Evolutionary conservation across 2,329 filamentous ascomycete species (phyloP).

Genomic region (Gliomastix tumulicola): DNA sequence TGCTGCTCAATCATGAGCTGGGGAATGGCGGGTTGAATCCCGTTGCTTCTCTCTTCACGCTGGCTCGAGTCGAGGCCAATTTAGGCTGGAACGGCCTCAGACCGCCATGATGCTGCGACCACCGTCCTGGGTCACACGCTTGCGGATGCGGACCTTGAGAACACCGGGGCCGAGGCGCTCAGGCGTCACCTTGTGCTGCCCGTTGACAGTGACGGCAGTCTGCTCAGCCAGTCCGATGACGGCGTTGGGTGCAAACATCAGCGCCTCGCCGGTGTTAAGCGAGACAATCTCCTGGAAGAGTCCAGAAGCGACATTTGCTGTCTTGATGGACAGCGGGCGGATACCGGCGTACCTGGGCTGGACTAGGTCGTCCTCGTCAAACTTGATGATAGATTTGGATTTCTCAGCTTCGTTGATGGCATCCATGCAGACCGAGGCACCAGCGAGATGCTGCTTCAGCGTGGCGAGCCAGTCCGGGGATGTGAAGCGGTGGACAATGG

Average conservation of each 20-base stretch:
- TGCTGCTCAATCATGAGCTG: too few relatives aligned
- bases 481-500: slow-evolving; percentile 65
- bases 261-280: slow-evolving; percentile 34
- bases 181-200: too few relatives aligned
- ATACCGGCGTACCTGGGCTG: too few relatives aligned
- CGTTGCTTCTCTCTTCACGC: too few relatives aligned
- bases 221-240: slow-evolving; percentile 20
- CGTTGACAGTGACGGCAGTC: neutral
- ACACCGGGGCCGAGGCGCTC: slow-evolving; percentile 28
- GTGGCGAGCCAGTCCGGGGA: slow-evolving; percentile 55
- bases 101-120: slow-evolving; percentile 39
- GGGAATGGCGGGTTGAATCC: too few relatives aligned
- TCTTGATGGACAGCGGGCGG: neutral
- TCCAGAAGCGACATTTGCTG: slow-evolving; percentile 9
- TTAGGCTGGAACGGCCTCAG: too few relatives aligned
- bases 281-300: slow-evolving; percentile 34
- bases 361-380: too few relatives aligned
- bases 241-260: slow-evolving; percentile 38
- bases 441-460: slow-evolving; percentile 36
- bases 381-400: too few relatives aligned
- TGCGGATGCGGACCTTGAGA: slow-evolving; percentile 30
- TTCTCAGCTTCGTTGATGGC: neutral
- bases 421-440: slow-evolving; percentile 5
- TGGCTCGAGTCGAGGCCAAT: too few relatives aligned
- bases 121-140: slow-evolving; percentile 35